Conservation (phyloP, 345 rosid genomes). For the Lepidium sativum region DNA sequence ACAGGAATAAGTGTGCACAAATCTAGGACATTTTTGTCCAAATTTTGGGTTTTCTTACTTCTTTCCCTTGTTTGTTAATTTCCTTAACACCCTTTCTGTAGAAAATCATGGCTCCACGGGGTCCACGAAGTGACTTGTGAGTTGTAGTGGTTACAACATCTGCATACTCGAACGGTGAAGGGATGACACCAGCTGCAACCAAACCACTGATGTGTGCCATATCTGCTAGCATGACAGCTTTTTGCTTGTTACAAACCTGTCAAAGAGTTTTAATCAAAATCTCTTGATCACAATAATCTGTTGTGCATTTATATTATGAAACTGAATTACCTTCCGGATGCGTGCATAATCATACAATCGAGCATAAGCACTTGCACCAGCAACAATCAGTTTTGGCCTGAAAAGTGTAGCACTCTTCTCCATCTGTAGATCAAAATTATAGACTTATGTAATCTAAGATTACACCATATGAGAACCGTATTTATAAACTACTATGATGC, state of each 20-base stretch:
- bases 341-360: slow-evolving; percentile 90
- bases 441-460: too few relatives aligned
- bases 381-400: slow-evolving; percentile 92
- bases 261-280: too few relatives aligned
- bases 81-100: slow-evolving; percentile 87
- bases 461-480: too few relatives aligned
- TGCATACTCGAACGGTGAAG: slow-evolving; percentile 94
- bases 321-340: slow-evolving; percentile 85
- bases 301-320: too few relatives aligned
- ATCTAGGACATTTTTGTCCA: too few relatives aligned
- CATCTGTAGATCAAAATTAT: too few relatives aligned
- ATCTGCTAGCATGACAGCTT: slow-evolving; percentile 80
- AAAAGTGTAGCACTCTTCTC: slow-evolving; percentile 74
- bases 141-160: slow-evolving; percentile 96
- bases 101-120: slow-evolving; percentile 98
- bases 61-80: slow-evolving; percentile 81
- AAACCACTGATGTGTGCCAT: slow-evolving; percentile 97
- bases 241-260: slow-evolving; percentile 98
- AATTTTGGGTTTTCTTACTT: slow-evolving; percentile 47
- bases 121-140: slow-evolving; percentile 97
- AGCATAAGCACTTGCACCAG: slow-evolving; percentile 98
- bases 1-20: too few relatives aligned
- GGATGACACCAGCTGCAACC: slow-evolving; percentile 94
- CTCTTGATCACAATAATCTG: slow-evolving; percentile 10
- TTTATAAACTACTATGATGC: too few relatives aligned